Conservation (phyloP, 1,284 basidiomycete species). For the Laetiporus sulphureus region DNA sequence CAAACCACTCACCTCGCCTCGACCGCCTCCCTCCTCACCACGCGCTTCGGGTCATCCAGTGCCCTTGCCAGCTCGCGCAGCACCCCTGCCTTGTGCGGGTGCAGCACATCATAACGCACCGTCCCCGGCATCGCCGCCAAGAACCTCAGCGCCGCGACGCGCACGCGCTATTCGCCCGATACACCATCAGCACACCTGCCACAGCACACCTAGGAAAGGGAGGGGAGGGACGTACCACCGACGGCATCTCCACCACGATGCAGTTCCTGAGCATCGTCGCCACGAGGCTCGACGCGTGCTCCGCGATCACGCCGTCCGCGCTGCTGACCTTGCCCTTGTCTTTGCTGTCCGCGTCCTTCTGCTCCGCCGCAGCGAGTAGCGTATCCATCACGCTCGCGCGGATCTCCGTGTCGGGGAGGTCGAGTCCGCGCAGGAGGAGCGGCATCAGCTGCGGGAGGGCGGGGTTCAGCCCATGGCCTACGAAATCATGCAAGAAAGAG, state of each 20-base stretch:
- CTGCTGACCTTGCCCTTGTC: too few species aligned
- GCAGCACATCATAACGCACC: conserved; percentile 75
- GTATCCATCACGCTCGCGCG: conserved; percentile 79
- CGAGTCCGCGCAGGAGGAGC: conserved; percentile 80
- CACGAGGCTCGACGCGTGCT: conserved; percentile 67
- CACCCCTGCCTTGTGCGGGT: conserved; percentile 67
- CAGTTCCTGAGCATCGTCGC: conserved; percentile 66
- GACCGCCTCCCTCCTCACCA: conserved; percentile 82
- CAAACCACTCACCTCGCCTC: conserved; percentile 53
- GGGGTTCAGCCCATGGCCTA: too few species aligned
- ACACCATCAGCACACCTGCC: conserved; percentile 3
- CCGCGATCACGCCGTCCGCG: conserved; percentile 44
- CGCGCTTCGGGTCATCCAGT: conserved; percentile 80
- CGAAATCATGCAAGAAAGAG: too few species aligned
- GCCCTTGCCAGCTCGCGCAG: conserved; percentile 67
- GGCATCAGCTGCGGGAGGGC: conserved; percentile 73
- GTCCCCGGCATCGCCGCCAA: conserved; percentile 67
- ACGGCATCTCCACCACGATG: conserved; percentile 39
- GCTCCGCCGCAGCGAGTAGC: conserved; percentile 64
- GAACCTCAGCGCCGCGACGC: conserved; percentile 70
- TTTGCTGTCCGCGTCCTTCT: too few species aligned
- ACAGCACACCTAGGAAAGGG: too few species aligned
- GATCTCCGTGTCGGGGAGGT: conserved; percentile 68
- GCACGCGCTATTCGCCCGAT: conserved; percentile 47
- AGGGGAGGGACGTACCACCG: conserved; percentile 39